phyloP scores from a whole-genome alignment of 2,329 filamentous ascomycete genomes.

The Trichoderma hamatum region DNA sequence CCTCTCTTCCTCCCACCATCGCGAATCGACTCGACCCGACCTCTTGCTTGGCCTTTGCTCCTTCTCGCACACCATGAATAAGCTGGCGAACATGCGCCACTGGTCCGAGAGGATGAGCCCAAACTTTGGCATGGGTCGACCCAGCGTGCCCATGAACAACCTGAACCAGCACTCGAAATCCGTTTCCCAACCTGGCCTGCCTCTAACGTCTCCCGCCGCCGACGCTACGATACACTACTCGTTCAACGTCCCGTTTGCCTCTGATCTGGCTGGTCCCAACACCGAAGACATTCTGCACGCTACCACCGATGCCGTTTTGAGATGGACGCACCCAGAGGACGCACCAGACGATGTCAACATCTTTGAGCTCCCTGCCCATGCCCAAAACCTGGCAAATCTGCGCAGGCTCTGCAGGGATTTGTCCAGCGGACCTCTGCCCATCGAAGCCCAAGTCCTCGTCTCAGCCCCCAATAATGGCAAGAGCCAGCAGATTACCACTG shows the following conservation, averaged over 20 bases:
- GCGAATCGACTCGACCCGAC: conserved; percentile 1
- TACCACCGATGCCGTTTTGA: conserved; percentile 80
- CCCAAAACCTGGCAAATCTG: conserved; percentile 80
- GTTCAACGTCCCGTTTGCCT: conserved; percentile 96
- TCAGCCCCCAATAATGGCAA: conserved; percentile 74
- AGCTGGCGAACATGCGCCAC: conserved; percentile 72
- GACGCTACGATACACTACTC: conserved; percentile 86
- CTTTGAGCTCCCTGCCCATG: conserved; percentile 89
- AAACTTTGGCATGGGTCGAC: conserved; percentile 66
- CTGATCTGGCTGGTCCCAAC: conserved; percentile 87
- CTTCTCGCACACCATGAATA: conserved; percentile 61
- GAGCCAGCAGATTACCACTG: conserved; percentile 75
- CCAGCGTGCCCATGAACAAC: conserved; percentile 58
- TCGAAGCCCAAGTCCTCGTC: conserved; percentile 82
- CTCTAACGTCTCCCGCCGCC: conserved; percentile 67
- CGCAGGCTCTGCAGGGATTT: conserved; percentile 81
- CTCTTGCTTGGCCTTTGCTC: conserved; percentile 20
- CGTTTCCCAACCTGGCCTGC: conserved; percentile 53
- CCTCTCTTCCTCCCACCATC: conserved; percentile 28
- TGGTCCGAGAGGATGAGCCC: conserved; percentile 72
- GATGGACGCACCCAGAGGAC: conserved; percentile 92
- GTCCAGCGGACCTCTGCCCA: conserved; percentile 68
- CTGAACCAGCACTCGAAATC: conserved; percentile 63
- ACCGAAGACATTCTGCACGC: conserved; percentile 94
- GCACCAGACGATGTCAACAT: conserved; percentile 82